Conservation (phyloP, 1,284 basidiomycete species). For the Volvariella surrecta region DNA sequence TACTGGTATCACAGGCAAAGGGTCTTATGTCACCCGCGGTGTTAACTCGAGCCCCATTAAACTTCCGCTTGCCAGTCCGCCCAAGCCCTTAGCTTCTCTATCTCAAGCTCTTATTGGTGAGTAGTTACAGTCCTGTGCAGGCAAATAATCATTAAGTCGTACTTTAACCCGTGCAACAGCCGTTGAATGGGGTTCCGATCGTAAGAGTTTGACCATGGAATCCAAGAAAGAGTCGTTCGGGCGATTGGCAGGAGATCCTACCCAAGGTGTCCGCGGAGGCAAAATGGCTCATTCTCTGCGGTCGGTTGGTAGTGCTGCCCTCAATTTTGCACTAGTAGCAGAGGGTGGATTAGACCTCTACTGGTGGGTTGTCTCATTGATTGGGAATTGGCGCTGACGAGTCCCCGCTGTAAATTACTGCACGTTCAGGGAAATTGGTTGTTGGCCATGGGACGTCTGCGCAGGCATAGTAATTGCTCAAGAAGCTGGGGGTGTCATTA, state of each 20-base stretch:
- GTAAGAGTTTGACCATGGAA: conserved; percentile 46
- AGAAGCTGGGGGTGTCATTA: conserved; percentile 80
- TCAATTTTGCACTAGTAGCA: conserved; percentile 80
- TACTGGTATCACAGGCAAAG: conserved; percentile 71
- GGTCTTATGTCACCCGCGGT: conserved; percentile 65
- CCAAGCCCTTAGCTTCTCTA: conserved; percentile 67
- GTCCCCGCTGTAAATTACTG: too few species aligned
- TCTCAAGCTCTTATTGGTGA: conserved; percentile 73
- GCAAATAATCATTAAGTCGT: conserved; percentile 2
- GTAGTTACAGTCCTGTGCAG: conserved; percentile 4
- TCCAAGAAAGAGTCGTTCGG: conserved; percentile 69
- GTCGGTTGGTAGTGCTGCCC: conserved; percentile 78
- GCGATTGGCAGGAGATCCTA: conserved; percentile 70
- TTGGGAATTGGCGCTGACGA: too few species aligned
- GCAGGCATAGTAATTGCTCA: conserved; percentile 91
- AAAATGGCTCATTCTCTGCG: conserved; percentile 86
- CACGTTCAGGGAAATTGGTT: conserved; percentile 79
- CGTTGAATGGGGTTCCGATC: conserved; percentile 90
- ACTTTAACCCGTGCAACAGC: conserved; percentile 29
- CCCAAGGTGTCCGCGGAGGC: conserved; percentile 56
- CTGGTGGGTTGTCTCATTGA: conserved; percentile 66
- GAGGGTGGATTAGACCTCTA: conserved; percentile 80
- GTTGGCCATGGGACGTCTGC: conserved; percentile 91
- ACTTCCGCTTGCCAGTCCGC: conserved; percentile 55
- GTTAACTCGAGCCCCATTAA: conserved; percentile 44